A percentile compares a stretch with the other conserved stretches of the same genome.
Conservation (phyloP, 176 grass and related monocot species). For the Bothriochloa decipiens region DNA sequence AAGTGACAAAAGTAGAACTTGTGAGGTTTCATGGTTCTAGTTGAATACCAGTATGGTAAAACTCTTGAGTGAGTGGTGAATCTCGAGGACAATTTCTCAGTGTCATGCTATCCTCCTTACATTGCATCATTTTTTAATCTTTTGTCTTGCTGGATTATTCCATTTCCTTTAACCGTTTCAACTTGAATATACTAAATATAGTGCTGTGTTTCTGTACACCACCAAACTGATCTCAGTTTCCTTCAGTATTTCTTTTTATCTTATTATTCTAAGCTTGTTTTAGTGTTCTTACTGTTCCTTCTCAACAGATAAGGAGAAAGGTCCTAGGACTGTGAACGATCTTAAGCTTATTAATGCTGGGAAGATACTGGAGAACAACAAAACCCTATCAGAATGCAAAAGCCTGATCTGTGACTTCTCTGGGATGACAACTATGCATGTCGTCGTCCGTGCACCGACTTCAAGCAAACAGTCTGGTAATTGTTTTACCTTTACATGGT, state of each 20-base stretch:
- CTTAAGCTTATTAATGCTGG: constrained; percentile 72
- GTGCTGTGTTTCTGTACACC: neutral
- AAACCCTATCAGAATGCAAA: constrained; percentile 67
- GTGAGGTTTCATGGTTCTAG: neutral
- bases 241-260: constrained; percentile 5
- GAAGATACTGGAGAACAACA: constrained; percentile 77
- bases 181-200: neutral
- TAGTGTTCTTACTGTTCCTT: constrained; percentile 14
- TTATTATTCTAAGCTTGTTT: constrained; percentile 13
- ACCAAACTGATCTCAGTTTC: neutral
- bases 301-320: constrained; percentile 61
- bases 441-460: constrained; percentile 53
- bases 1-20: constrained; percentile 6
- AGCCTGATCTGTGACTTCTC: constrained; percentile 64
- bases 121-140: neutral
- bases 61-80: neutral
- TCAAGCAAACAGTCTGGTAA: constrained; percentile 56
- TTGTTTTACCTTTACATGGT: neutral
- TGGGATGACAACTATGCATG: constrained; percentile 70
- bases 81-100: neutral
- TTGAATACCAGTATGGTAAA: neutral
- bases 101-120: neutral
- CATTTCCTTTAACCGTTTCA: neutral
- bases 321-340: constrained; percentile 65
- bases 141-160: neutral